Conservation (phyloP, 345 rosid species). For the Populus pruinosa region DNA sequence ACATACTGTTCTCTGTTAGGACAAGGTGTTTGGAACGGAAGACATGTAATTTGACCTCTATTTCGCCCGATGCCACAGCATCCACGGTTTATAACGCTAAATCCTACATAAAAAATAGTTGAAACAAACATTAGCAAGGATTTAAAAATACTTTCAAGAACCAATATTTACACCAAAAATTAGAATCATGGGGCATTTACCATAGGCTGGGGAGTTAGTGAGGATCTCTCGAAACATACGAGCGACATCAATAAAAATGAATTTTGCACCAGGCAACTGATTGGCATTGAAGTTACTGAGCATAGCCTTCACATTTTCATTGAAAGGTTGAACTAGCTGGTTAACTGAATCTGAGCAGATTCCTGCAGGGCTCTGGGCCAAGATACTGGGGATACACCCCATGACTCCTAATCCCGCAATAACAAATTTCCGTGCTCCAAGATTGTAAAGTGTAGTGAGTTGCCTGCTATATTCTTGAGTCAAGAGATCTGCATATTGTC, state of each 20-base stretch:
- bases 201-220: constrained; percentile 46
- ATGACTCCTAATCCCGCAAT: constrained; percentile 76
- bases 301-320: constrained; percentile 75
- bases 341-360: constrained; percentile 80
- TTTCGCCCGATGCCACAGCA: constrained; percentile 92
- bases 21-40: constrained; percentile 90
- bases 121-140: background rate
- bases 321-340: constrained; percentile 68
- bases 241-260: constrained; percentile 59
- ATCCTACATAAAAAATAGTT: constrained; percentile 34
- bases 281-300: constrained; percentile 54
- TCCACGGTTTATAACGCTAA: constrained; percentile 67
- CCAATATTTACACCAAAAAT: background rate
- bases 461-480: constrained; percentile 64
- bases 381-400: constrained; percentile 98
- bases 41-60: constrained; percentile 89
- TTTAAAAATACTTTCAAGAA: background rate
- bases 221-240: constrained; percentile 59
- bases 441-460: constrained; percentile 64
- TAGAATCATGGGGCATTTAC: constrained; percentile 30
- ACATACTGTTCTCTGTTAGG: constrained; percentile 57
- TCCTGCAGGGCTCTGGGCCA: constrained; percentile 66
- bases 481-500: constrained; percentile 69
- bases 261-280: constrained; percentile 53
- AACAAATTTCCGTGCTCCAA: constrained; percentile 79